These are phyloP conservation scores for Lasiodiplodia sp. DNA, from an alignment of 2,329 filamentous ascomycete species.

Conservation along the genomic window DNA sequence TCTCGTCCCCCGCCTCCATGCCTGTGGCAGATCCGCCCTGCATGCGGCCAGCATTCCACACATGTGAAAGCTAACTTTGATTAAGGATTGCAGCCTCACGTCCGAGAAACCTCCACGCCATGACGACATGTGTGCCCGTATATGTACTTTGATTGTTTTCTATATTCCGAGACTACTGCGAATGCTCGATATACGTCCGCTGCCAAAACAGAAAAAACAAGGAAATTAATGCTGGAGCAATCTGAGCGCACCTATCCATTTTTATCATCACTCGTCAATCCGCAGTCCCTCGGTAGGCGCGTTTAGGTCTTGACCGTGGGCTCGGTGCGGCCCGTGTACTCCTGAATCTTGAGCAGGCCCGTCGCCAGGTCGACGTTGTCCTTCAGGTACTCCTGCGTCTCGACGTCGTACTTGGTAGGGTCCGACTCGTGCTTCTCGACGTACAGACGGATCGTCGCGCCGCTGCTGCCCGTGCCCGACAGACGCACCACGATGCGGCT, in stretches of 20 bases:
- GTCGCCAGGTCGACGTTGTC: constrained; percentile 87
- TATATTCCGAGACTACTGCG: constrained; percentile 16
- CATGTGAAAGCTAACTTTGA: background rate
- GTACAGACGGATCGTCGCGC: constrained; percentile 95
- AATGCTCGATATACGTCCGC: constrained; percentile 13
- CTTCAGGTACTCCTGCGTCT: constrained; percentile 93
- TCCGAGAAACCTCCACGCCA: constrained; percentile 9
- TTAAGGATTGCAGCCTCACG: background rate
- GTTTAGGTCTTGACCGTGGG: constrained; percentile 93
- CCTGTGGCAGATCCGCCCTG: constrained; percentile 2
- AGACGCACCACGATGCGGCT: constrained; percentile 94
- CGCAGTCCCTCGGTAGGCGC: background rate
- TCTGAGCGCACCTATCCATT: constrained; percentile 17
- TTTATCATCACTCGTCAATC: constrained; percentile 29
- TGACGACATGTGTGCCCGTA: constrained; percentile 21
- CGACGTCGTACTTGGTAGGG: constrained; percentile 75
- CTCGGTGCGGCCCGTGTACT: constrained; percentile 89
- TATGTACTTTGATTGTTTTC: constrained; percentile 29
- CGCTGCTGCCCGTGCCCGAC: constrained; percentile 92
- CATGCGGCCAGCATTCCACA: background rate
- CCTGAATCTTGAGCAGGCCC: constrained; percentile 87
- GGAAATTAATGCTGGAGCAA: constrained; percentile 13
- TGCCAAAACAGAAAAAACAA: background rate
- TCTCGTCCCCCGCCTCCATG: background rate
- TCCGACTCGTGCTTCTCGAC: constrained; percentile 94